Evolutionary conservation across 257 asterid species (phyloP).

Genomic region (Solanum medicagineum): DNA sequence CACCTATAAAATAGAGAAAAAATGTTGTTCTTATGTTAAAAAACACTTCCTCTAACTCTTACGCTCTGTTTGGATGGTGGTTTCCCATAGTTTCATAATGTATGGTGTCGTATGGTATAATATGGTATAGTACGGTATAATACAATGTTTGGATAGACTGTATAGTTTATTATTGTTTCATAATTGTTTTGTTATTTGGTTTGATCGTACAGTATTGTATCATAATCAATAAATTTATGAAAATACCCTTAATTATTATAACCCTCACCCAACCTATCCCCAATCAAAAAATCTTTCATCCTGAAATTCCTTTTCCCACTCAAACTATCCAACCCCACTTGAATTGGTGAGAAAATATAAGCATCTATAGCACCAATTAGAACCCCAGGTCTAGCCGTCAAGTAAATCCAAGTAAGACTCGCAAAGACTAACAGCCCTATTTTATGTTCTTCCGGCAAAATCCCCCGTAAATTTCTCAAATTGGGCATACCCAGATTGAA

Average conservation of each 20-base stretch:
- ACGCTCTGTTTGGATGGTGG: no score
- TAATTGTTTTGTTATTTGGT: no score
- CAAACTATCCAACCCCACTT: slow-evolving; percentile 54
- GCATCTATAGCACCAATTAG: slow-evolving; percentile 82
- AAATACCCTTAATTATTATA: background rate
- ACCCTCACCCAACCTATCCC: slow-evolving; percentile 76
- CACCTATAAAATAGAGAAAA: no score
- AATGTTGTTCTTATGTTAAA: no score
- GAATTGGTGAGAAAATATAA: slow-evolving; percentile 72
- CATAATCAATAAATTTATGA: no score
- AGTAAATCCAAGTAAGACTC: slow-evolving; percentile 65
- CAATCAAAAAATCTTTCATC: slow-evolving; percentile 64
- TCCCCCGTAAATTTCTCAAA: slow-evolving; percentile 25
- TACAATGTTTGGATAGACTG: no score
- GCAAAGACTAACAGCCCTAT: slow-evolving; percentile 44
- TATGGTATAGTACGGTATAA: no score
- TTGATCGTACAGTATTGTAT: no score
- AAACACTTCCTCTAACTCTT: no score
- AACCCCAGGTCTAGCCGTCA: slow-evolving; percentile 92
- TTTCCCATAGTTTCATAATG: no score
- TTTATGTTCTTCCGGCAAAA: slow-evolving; percentile 44
- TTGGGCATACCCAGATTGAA: slow-evolving; percentile 23
- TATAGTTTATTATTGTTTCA: no score
- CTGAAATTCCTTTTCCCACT: slow-evolving; percentile 67
- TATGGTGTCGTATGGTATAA: no score